Evolutionary conservation across 345 rosid species (phyloP).

Genomic region (Psidium guajava): DNA sequence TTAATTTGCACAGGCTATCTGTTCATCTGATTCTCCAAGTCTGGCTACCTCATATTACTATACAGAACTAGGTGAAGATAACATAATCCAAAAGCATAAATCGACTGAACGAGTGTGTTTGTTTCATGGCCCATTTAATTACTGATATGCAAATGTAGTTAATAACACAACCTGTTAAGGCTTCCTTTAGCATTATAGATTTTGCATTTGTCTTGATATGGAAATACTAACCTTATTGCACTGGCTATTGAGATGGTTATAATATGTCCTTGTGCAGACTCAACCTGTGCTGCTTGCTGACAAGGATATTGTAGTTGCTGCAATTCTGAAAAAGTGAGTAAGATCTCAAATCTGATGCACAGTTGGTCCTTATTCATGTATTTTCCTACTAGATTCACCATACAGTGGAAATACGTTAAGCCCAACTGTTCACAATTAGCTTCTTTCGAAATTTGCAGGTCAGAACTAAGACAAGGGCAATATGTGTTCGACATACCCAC

Average conservation of each 20-base stretch:
- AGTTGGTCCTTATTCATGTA: neutral
- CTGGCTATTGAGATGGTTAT: neutral
- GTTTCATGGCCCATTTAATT: neutral
- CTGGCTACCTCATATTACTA: neutral
- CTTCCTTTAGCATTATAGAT: neutral
- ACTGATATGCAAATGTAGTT: neutral
- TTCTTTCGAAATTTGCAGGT: slow-evolving; percentile 19
- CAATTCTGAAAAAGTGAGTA: slow-evolving; percentile 66
- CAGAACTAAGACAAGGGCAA: slow-evolving; percentile 60
- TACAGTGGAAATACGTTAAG: neutral
- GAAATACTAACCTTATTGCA: neutral
- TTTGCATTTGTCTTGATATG: neutral
- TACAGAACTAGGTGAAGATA: neutral
- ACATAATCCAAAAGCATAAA: neutral
- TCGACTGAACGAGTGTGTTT: neutral
- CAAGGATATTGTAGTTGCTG: slow-evolving; percentile 46
- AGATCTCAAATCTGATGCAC: neutral
- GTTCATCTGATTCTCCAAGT: neutral
- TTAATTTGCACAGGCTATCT: neutral
- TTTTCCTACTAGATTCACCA: neutral
- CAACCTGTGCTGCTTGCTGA: slow-evolving; percentile 62
- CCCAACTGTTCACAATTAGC: neutral
- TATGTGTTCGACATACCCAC: slow-evolving; percentile 56
- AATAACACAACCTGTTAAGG: neutral
- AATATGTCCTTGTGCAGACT: slow-evolving; percentile 44